Evolutionary conservation across 371 early-diverging fungal genomes (phyloP).

Genomic region (Mucor piriformis): DNA sequence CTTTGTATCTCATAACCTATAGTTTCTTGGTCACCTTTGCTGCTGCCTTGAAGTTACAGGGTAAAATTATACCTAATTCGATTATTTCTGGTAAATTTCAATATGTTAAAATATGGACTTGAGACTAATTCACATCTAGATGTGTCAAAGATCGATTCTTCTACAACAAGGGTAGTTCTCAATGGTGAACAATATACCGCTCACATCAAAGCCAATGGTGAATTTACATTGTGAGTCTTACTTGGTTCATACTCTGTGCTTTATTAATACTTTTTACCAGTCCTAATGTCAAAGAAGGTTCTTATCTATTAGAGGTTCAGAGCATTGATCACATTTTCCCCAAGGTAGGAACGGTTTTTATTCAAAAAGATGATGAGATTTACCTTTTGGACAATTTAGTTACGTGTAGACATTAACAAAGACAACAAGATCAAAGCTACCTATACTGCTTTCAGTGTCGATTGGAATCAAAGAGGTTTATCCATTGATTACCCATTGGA

Average conservation of each 20-base stretch:
- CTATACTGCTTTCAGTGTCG: conserved; percentile 39
- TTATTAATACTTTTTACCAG: conserved; percentile 9
- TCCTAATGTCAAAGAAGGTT: conserved; percentile 38
- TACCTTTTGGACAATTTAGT: conserved; percentile 14
- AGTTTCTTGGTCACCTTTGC: conserved; percentile 17
- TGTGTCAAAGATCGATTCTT: conserved; percentile 17
- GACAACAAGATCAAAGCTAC: conserved; percentile 34
- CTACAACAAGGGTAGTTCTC: conserved; percentile 15
- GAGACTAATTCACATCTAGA: no score
- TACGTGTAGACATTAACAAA: conserved; percentile 47
- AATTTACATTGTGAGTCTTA: conserved; percentile 23
- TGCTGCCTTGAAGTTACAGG: conserved; percentile 20
- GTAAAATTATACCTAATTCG: conserved; percentile 23
- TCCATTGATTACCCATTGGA: conserved; percentile 42
- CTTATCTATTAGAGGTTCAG: conserved; percentile 51
- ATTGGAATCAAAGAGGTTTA: conserved; percentile 44
- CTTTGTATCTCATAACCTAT: not conserved
- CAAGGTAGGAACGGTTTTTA: conserved; percentile 26
- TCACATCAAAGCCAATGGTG: conserved; percentile 16
- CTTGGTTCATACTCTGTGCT: not conserved
- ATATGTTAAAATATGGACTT: no score
- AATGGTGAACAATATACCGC: conserved; percentile 17
- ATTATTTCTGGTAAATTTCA: conserved; percentile 23
- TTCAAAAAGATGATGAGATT: not conserved
- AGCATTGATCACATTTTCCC: conserved; percentile 50